Conservation (phyloP, 306 rosid species). For the Fagus sylvatica region DNA sequence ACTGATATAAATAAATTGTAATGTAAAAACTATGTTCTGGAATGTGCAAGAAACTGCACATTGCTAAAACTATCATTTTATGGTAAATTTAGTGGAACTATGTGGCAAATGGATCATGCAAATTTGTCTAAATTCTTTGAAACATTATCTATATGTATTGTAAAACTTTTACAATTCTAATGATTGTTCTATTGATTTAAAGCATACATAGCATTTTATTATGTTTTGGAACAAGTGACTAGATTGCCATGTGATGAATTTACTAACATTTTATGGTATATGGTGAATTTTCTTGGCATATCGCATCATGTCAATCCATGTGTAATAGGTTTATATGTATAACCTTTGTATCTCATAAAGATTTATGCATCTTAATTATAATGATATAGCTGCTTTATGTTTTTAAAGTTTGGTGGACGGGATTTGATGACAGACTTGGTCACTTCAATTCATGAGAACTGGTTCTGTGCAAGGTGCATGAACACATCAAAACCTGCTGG, state of each 20-base stretch:
- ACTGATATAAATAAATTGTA: too few species aligned
- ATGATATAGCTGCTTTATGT: background rate
- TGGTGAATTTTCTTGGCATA: background rate
- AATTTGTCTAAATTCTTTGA: background rate
- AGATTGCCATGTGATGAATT: background rate
- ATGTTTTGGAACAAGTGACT: background rate
- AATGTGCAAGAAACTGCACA: background rate
- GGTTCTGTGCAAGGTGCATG: slow-evolving; percentile 92
- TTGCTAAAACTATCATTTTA: background rate
- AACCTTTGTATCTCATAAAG: background rate
- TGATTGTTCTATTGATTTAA: background rate
- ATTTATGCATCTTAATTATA: slow-evolving; percentile 3
- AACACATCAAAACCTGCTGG: slow-evolving; percentile 90
- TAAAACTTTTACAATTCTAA: background rate
- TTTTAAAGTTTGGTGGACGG: slow-evolving; percentile 25
- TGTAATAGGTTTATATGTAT: slow-evolving; percentile 5
- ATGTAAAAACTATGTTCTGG: background rate
- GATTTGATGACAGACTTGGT: slow-evolving; percentile 69
- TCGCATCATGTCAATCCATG: background rate
- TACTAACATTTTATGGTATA: background rate
- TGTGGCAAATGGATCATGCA: background rate
- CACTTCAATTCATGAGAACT: slow-evolving; percentile 84
- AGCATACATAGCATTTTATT: too few species aligned
- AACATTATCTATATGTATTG: background rate
- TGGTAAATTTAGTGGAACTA: background rate